These are phyloP conservation scores for Bondarzewia mesenterica DNA, from an alignment of 1,284 basidiomycete genomes.

Conservation along the genomic window DNA sequence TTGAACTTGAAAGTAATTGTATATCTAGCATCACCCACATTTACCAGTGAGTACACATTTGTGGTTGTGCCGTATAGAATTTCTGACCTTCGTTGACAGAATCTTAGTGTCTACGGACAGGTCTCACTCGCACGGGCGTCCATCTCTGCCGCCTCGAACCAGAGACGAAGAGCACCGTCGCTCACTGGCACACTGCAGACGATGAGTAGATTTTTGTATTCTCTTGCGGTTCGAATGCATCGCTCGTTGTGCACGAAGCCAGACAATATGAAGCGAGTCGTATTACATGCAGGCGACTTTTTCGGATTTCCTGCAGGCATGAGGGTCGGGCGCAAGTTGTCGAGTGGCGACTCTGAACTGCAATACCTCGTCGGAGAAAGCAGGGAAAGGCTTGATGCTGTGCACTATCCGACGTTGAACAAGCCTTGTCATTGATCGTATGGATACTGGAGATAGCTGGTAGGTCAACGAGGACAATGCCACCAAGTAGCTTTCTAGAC, in stretches of 20 bases:
- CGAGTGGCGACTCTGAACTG: neutral
- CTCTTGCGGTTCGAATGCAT: neutral
- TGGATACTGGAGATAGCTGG: neutral
- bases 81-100: too few species aligned
- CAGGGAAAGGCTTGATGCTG: neutral
- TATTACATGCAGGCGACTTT: neutral
- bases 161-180: neutral
- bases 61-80: too few species aligned
- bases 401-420: neutral
- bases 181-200: neutral
- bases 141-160: neutral
- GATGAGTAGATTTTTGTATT: neutral
- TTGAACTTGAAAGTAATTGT: too few species aligned
- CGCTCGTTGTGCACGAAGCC: neutral
- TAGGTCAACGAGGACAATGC: neutral
- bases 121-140: neutral
- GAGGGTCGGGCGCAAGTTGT: neutral
- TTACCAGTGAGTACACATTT: too few species aligned
- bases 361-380: neutral
- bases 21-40: too few species aligned
- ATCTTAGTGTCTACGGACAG: neutral
- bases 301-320: neutral
- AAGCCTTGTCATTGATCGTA: neutral
- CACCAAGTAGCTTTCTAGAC: too few species aligned
- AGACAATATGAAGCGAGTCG: neutral